phyloP scores from a whole-genome alignment of 768 basidiomycete genomes.

The Agaricus subrufescens region DNA sequence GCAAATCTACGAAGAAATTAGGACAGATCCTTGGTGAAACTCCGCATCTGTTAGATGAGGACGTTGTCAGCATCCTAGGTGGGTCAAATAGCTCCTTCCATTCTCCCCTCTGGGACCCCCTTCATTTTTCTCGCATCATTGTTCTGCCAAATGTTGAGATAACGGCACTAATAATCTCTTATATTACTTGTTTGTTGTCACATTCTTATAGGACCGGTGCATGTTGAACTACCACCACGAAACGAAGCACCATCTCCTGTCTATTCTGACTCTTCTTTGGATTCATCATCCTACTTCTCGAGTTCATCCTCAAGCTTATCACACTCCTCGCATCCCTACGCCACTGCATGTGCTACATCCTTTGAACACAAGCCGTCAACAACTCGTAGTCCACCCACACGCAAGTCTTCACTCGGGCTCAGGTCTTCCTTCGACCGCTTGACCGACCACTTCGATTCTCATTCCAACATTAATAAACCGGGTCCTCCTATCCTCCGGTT shows the following conservation, averaged over 20 bases:
- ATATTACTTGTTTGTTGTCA: neutral
- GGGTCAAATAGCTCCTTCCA: conserved; percentile 1
- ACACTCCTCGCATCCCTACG: conserved; percentile 8
- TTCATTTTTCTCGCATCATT: neutral
- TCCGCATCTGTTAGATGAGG: conserved; percentile 49
- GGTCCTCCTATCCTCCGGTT: conserved; percentile 17
- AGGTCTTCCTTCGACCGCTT: neutral
- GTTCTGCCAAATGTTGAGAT: neutral
- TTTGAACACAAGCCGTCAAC: neutral
- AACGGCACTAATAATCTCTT: neutral
- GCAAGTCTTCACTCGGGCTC: neutral
- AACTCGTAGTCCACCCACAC: neutral
- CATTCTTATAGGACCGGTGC: conserved; percentile 17
- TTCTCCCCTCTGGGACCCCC: neutral
- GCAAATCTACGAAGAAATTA: conserved; percentile 57
- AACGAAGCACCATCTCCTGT: conserved; percentile 10
- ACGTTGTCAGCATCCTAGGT: conserved; percentile 15
- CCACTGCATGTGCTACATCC: conserved; percentile 1
- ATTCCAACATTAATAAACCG: conserved; percentile 1
- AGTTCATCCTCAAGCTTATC: conserved; percentile 17
- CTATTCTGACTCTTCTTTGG: conserved; percentile 20
- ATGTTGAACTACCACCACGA: conserved; percentile 14
- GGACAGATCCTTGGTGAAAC: conserved; percentile 53
- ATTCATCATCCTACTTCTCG: conserved; percentile 18
- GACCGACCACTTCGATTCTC: neutral